Evolutionary conservation across 495 filamentous ascomycete genomes (phyloP).

Genomic region (Aspergillus funiculosus): DNA sequence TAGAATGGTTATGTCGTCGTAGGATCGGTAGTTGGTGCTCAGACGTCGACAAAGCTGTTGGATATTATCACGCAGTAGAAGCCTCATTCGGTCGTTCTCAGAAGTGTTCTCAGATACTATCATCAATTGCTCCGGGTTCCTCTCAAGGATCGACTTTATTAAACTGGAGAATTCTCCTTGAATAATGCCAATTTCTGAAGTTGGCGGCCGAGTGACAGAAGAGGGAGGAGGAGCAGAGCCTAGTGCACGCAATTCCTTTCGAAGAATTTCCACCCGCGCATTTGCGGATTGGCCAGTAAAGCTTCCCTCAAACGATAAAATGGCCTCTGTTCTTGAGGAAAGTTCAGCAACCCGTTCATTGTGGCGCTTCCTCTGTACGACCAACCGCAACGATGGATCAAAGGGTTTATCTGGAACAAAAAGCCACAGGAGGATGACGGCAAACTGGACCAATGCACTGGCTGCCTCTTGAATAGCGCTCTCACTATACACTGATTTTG

Average conservation of each 20-base stretch:
- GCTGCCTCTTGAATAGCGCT: slow-evolving; percentile 23
- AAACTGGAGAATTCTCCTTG: slow-evolving; percentile 79
- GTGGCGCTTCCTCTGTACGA: slow-evolving; percentile 64
- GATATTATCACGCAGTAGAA: slow-evolving; percentile 65
- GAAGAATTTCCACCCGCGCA: slow-evolving; percentile 53
- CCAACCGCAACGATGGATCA: slow-evolving; percentile 76
- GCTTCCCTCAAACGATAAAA: slow-evolving; percentile 57
- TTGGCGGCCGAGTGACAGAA: slow-evolving; percentile 65
- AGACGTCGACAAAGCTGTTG: slow-evolving; percentile 61
- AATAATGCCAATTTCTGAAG: slow-evolving; percentile 61
- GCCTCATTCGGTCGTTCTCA: slow-evolving; percentile 33
- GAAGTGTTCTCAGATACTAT: slow-evolving; percentile 10
- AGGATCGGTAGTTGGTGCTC: slow-evolving; percentile 59
- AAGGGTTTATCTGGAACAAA: slow-evolving; percentile 82
- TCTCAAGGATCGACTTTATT: slow-evolving; percentile 56
- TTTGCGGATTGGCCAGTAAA: slow-evolving; percentile 65
- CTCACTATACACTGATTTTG: slow-evolving; percentile 8
- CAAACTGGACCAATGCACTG: slow-evolving; percentile 34
- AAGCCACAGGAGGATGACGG: slow-evolving; percentile 53
- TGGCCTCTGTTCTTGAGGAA: slow-evolving; percentile 49
- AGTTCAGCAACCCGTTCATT: slow-evolving; percentile 50
- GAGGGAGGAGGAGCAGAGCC: slow-evolving; percentile 56
- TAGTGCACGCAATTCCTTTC: slow-evolving; percentile 52
- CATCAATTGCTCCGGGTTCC: slow-evolving; percentile 44
- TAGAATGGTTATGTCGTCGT: slow-evolving; percentile 77